Base-by-base conservation (phyloP, 2,329 filamentous ascomycete genomes). In the Hymenoscyphus linearis region DNA sequence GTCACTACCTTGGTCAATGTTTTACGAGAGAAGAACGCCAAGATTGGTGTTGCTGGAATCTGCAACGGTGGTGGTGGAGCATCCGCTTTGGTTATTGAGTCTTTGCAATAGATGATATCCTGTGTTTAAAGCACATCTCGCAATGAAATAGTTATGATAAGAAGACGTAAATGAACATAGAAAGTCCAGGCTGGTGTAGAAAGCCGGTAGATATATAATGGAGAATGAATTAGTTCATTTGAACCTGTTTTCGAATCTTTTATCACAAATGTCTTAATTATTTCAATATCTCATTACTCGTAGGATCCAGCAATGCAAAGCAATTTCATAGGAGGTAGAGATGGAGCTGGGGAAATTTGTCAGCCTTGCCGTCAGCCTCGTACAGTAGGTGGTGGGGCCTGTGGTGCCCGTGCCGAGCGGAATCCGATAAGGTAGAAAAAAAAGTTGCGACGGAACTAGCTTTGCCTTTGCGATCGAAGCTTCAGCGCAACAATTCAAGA, bases 51-150 rank as follows among this genome's bases (percentile, higher is more conserved):
- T 72, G 93, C 90, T 44, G 95, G 91, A 72, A 98, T 99, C 74
- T 99, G 95, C 86, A 99, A 99, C 77, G 95, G 95, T 67, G 95
- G 95, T 61, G 95, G 95, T 70, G 95, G 95, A 75, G 95, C 95
- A 63, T 96, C 91, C 71, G 95, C 95, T 62, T 80, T 99, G 68
- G 91, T 99, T 65, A 85, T 99, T 71, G 95, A 99, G 82, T 71
- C 67, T 61, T 60, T 74, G 57, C 69, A 73, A 60, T 73, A 71
- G 60, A 61, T 44, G 60, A 61, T 37, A 9, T 12, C 31, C 13
- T 25, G 9, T 58, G 16, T 14, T 7, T 50, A 27, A n/a, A 27
- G 26, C 16, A 57, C n/a, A 26, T 35, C 35, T 58, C 26, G 37
- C 53, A 35, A 59, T 44, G 35, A 55, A 55, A 40, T 22, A 37